Conservation (phyloP, 2,329 filamentous ascomycete species). For the Sclerotinia trifoliorum region DNA sequence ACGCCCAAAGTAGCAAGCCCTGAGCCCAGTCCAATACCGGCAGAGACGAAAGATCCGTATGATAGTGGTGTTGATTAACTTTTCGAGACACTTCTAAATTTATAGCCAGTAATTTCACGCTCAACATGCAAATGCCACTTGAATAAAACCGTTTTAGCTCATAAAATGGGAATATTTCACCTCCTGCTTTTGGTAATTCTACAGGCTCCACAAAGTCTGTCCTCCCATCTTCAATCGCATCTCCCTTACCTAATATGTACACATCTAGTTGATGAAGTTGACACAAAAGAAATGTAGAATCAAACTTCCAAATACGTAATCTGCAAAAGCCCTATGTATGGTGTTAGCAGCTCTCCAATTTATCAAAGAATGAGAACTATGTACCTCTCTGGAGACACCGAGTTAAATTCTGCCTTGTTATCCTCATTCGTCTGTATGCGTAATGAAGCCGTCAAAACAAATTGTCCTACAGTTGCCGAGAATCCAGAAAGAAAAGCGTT, state of each 20-base stretch:
- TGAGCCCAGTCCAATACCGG: slow-evolving; percentile 29
- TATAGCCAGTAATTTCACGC: slow-evolving; percentile 7
- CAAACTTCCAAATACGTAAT: slow-evolving; percentile 91
- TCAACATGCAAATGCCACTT: neutral
- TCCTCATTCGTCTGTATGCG: slow-evolving; percentile 88
- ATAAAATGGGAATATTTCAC: slow-evolving; percentile 11
- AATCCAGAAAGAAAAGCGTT: slow-evolving; percentile 98
- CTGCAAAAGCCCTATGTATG: slow-evolving; percentile 77
- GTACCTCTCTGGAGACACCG: slow-evolving; percentile 77
- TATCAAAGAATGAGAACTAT: slow-evolving; percentile 26
- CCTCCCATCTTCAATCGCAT: neutral
- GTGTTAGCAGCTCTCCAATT: slow-evolving; percentile 26
- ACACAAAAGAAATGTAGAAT: slow-evolving; percentile 98
- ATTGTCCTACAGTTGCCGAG: slow-evolving; percentile 91
- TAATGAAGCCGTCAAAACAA: slow-evolving; percentile 83
- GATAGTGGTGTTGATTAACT: slow-evolving; percentile 39
- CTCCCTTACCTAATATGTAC: slow-evolving; percentile 23
- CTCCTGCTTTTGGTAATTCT: slow-evolving; percentile 25
- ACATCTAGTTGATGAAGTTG: slow-evolving; percentile 93
- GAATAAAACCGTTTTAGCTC: slow-evolving; percentile 1
- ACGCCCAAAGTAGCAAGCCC: slow-evolving; percentile 28
- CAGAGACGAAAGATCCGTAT: slow-evolving; percentile 29
- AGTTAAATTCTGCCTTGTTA: slow-evolving; percentile 75
- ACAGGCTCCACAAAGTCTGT: slow-evolving; percentile 22
- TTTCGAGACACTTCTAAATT: slow-evolving; percentile 18